Percentiles rank a stretch among this genome's conserved stretches.
Conservation (phyloP, 805 yeast species). For the Cyberlindnera subsufficiens region DNA sequence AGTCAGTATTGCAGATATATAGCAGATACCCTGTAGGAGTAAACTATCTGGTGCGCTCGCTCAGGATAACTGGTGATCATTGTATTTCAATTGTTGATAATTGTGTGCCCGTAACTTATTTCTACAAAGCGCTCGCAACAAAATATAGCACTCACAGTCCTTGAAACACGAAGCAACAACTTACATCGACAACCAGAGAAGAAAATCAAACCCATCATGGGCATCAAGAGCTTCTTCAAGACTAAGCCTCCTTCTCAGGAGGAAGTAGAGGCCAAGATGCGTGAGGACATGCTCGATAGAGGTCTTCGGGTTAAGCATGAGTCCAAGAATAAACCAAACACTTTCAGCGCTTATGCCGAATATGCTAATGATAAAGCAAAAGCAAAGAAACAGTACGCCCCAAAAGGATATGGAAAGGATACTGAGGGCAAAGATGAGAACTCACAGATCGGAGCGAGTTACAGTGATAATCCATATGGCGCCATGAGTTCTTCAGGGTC, state of each 20-base stretch:
- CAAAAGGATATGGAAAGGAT: constrained; percentile 31
- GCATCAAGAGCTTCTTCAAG: constrained; percentile 40
- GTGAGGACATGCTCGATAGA: constrained; percentile 35
- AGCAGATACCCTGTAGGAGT: too few relatives aligned
- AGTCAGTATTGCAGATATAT: too few relatives aligned
- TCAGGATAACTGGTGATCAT: too few relatives aligned
- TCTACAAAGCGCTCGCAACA: too few relatives aligned
- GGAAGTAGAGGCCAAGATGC: constrained; percentile 33
- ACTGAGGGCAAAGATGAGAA: constrained; percentile 16
- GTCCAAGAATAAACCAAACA: constrained; percentile 29
- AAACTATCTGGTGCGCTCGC: too few relatives aligned
- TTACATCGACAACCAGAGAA: not conserved
- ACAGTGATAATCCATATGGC: constrained; percentile 13
- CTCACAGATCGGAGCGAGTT: not conserved
- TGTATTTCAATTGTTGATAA: too few relatives aligned
- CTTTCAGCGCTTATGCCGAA: constrained; percentile 41
- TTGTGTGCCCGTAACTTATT: too few relatives aligned
- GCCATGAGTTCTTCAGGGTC: constrained; percentile 2
- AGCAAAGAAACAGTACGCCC: constrained; percentile 30
- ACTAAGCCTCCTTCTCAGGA: constrained; percentile 41
- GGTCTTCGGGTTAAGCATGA: constrained; percentile 37
- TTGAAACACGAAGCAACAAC: too few relatives aligned
- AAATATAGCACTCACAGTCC: too few relatives aligned
- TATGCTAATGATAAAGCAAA: constrained; percentile 37
- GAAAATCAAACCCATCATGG: constrained; percentile 29